Conservation (phyloP, 225 moss, liverwort and hornwort species). For the Marchantia paleacea region DNA sequence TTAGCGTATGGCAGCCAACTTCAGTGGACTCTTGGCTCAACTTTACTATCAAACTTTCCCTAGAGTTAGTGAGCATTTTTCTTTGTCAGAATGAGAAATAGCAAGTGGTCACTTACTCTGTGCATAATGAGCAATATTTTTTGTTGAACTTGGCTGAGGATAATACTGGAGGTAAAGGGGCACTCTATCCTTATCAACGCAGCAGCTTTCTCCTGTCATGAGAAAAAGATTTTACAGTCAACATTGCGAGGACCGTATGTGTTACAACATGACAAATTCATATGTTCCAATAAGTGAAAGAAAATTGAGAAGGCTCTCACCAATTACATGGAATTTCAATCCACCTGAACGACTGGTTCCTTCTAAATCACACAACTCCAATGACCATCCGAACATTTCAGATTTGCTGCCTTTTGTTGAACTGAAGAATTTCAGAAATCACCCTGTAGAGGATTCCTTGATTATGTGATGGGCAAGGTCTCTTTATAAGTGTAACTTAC, state of each 20-base stretch:
- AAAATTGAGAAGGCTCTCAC: no score
- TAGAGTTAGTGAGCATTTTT: no score
- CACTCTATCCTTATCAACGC: neutral
- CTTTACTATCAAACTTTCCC: no score
- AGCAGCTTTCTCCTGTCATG: neutral
- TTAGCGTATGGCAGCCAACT: no score
- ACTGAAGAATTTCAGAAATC: neutral
- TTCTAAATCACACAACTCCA: no score
- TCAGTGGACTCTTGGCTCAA: no score
- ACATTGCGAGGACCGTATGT: neutral
- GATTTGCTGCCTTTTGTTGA: no score
- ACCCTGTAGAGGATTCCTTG: neutral
- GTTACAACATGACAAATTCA: neutral
- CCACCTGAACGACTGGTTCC: no score
- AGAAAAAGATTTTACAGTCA: neutral
- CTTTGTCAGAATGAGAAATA: no score
- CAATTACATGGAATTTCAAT: no score
- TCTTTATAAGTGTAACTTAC: neutral
- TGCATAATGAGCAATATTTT: conserved; percentile 7
- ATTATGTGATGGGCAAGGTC: neutral
- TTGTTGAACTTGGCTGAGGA: conserved; percentile 1
- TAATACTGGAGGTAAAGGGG: conserved; percentile 5
- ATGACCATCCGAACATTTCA: no score
- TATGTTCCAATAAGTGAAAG: no score
- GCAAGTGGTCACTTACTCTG: neutral